Conservation (phyloP, 2,329 filamentous ascomycete genomes). For the Neurospora crassa region DNA sequence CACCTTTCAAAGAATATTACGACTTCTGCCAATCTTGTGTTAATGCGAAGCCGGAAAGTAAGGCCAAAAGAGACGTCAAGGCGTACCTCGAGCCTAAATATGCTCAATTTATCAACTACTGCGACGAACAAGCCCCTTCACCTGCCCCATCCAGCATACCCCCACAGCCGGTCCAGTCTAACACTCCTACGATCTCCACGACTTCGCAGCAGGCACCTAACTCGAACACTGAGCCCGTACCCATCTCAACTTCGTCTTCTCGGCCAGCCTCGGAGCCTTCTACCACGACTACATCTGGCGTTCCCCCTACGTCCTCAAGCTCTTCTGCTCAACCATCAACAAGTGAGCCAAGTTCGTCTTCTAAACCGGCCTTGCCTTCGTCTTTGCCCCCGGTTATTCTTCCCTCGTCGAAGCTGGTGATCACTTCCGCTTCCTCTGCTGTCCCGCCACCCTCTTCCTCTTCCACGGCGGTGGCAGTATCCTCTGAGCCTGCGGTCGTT, state of each 20-base stretch:
- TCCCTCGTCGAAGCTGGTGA: background rate
- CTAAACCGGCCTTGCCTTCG: background rate
- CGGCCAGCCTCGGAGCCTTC: background rate
- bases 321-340: background rate
- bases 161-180: conserved; percentile 11
- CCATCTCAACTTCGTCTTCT: conserved; percentile 6
- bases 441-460: background rate
- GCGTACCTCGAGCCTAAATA: conserved; percentile 30
- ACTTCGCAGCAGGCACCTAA: conserved; percentile 12
- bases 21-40: too few species aligned
- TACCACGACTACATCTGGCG: conserved; percentile 2
- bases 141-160: conserved; percentile 10
- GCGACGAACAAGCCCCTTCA: conserved; percentile 17
- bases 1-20: background rate
- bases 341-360: background rate
- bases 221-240: conserved; percentile 8
- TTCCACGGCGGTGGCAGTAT: background rate
- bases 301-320: background rate
- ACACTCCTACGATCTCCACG: conserved; percentile 5
- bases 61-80: background rate
- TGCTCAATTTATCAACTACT: conserved; percentile 37
- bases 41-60: too few species aligned
- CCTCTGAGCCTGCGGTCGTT: conserved; percentile 1
- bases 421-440: background rate
- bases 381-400: background rate